A percentile compares a stretch with the other conserved stretches of the same genome.
These are phyloP conservation scores for Ananas comosus DNA, from an alignment of 176 grass and related monocot species.

Conservation along the genomic window DNA sequence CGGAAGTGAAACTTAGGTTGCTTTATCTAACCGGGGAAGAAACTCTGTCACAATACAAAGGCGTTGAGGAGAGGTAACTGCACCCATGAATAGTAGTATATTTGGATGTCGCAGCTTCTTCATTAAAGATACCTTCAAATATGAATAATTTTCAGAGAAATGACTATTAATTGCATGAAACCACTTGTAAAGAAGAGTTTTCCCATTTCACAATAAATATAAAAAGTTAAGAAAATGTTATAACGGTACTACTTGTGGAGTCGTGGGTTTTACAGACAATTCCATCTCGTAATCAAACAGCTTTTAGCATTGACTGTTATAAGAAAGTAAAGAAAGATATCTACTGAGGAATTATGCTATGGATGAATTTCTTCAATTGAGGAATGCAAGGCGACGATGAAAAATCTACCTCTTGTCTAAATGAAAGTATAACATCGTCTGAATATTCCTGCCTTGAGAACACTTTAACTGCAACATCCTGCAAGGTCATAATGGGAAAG, in stretches of 20 bases:
- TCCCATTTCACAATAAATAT: too few relatives aligned
- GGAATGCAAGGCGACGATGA: slow-evolving; percentile 5
- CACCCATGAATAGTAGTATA: slow-evolving; percentile 97
- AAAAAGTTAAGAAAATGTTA: too few relatives aligned
- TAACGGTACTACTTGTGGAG: too few relatives aligned
- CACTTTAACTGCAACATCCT: slow-evolving; percentile 99
- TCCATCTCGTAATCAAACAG: too few relatives aligned
- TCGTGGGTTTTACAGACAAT: too few relatives aligned
- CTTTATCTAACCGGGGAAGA: slow-evolving; percentile 57
- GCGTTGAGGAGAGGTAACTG: slow-evolving; percentile 84
- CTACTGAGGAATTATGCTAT: too few relatives aligned
- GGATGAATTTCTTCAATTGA: neutral
- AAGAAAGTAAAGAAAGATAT: too few relatives aligned
- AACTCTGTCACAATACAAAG: slow-evolving; percentile 98
- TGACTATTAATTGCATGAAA: too few relatives aligned
- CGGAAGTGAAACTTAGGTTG: neutral
- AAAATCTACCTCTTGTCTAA: slow-evolving; percentile 80
- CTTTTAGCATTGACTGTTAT: too few relatives aligned
- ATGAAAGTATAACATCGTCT: slow-evolving; percentile 73
- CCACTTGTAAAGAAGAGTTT: too few relatives aligned
- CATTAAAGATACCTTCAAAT: slow-evolving; percentile 89
- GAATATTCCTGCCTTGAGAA: slow-evolving; percentile 98
- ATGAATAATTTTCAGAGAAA: slow-evolving; percentile 13
- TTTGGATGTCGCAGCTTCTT: slow-evolving; percentile 97
- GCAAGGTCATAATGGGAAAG: slow-evolving; percentile 21